Conservation (phyloP, 2,329 filamentous ascomycete genomes). For the Colletotrichum musicola region DNA sequence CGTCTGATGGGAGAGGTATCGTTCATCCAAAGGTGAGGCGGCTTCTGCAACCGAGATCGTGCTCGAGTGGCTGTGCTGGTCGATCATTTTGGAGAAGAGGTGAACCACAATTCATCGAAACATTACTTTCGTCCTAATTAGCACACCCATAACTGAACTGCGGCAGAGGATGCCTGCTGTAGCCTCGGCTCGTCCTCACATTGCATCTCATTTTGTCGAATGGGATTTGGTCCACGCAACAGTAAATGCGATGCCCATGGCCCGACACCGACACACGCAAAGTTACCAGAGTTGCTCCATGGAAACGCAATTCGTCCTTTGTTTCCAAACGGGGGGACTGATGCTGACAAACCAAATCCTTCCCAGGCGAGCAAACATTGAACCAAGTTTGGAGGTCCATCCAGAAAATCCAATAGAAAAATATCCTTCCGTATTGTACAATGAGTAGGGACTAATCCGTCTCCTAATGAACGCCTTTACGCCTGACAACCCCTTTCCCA, state of each 20-base stretch:
- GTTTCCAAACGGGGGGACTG: too few species aligned
- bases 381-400: not conserved
- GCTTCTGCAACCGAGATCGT: constrained; percentile 26
- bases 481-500: constrained; percentile 22
- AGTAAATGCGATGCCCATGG: too few species aligned
- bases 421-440: constrained; percentile 26
- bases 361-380: not conserved
- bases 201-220: too few species aligned
- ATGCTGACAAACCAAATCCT: too few species aligned
- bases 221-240: too few species aligned
- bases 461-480: constrained; percentile 25
- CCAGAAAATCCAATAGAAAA: not conserved
- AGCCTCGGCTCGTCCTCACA: not conserved
- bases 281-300: too few species aligned
- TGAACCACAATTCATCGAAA: not conserved
- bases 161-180: not conserved
- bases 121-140: not conserved
- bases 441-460: constrained; percentile 22
- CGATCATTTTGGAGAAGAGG: constrained; percentile 30
- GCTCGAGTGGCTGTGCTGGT: constrained; percentile 25
- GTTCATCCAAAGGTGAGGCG: constrained; percentile 24
- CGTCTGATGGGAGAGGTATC: not conserved
- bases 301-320: too few species aligned
- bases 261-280: not conserved
- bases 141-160: constrained; percentile 1